Percentiles rank a stretch among this genome's conserved stretches.
phyloP scores from a whole-genome alignment of 305 asterid species.

The Fraxinus xanthoxyloides region DNA sequence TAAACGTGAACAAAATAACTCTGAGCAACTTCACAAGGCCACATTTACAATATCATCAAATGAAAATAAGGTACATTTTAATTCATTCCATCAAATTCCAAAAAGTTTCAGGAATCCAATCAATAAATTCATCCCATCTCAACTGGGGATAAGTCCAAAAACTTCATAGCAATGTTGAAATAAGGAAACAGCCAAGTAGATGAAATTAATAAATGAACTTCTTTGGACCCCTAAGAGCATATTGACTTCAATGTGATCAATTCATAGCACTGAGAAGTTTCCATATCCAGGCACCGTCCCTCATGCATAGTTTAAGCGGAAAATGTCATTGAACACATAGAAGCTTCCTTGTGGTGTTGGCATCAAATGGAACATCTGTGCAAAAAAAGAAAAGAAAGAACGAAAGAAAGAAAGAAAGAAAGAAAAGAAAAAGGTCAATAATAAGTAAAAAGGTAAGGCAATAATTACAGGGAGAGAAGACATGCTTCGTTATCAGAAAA shows the following conservation, averaged over 20 bases:
- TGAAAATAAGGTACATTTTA: conserved; percentile 6
- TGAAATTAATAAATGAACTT: conserved; percentile 23
- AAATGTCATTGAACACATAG: neutral
- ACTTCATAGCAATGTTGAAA: conserved; percentile 29
- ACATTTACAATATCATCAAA: neutral
- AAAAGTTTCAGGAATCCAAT: conserved; percentile 22
- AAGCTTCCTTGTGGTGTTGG: conserved; percentile 9
- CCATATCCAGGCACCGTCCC: neutral
- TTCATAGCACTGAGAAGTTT: conserved; percentile 12
- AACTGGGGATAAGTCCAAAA: conserved; percentile 22
- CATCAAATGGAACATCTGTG: conserved; percentile 1
- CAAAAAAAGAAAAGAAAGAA: neutral
- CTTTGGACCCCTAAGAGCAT: conserved; percentile 17
- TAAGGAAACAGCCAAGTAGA: conserved; percentile 28
- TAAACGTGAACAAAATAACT: neutral
- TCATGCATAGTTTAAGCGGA: neutral
- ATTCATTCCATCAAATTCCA: conserved; percentile 10
- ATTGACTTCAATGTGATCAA: conserved; percentile 17
- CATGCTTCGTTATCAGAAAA: neutral
- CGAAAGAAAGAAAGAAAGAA: neutral
- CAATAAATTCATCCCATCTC: conserved; percentile 18
- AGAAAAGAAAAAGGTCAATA: neutral
- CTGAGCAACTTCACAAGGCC: neutral
- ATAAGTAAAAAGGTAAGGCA: neutral
- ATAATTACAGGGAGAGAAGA: neutral